These are phyloP conservation scores for Amniculicola lignicola DNA, from an alignment of 495 filamentous ascomycete genomes.

Conservation along the genomic window DNA sequence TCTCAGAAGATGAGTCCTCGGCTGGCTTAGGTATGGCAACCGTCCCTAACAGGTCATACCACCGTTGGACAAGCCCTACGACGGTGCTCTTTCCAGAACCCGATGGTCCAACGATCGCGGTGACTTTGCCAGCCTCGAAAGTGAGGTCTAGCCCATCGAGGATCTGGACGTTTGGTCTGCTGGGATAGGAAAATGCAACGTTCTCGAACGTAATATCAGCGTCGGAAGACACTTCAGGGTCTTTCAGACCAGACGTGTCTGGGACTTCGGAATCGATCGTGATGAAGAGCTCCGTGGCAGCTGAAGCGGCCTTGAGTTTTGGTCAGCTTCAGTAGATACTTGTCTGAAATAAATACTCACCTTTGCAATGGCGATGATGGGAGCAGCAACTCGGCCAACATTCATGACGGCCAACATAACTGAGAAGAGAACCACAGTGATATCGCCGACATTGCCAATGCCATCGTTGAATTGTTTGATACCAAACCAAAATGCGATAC, in stretches of 20 bases:
- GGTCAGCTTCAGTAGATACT: no score
- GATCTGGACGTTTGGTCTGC: slow-evolving; percentile 34
- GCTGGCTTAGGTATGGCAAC: no score
- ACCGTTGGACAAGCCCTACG: slow-evolving; percentile 34
- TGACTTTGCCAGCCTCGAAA: slow-evolving; percentile 36
- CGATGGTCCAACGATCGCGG: slow-evolving; percentile 38
- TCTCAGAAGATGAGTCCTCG: no score
- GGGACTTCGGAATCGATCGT: slow-evolving; percentile 33
- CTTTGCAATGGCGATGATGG: slow-evolving; percentile 33
- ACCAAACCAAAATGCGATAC: slow-evolving; percentile 39
- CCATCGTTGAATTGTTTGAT: slow-evolving; percentile 33
- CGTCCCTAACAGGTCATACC: slow-evolving; percentile 29
- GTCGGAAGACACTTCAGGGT: slow-evolving; percentile 31
- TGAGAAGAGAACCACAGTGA: slow-evolving; percentile 34
- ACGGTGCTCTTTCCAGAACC: slow-evolving; percentile 40
- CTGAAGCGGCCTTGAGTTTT: slow-evolving; percentile 29
- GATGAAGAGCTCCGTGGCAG: slow-evolving; percentile 31
- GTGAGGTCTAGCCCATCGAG: slow-evolving; percentile 24
- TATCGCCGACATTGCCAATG: slow-evolving; percentile 13
- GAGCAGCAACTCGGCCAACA: slow-evolving; percentile 20
- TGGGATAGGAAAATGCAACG: slow-evolving; percentile 36
- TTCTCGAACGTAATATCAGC: slow-evolving; percentile 29
- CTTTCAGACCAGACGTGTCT: slow-evolving; percentile 32
- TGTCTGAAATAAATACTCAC: no score
- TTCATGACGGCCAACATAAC: slow-evolving; percentile 30